Evolutionary conservation across 768 basidiomycete genomes (phyloP), one percentile per base, ranked within the genome.

Genomic region (Pleurotus ostreatus): DNA sequence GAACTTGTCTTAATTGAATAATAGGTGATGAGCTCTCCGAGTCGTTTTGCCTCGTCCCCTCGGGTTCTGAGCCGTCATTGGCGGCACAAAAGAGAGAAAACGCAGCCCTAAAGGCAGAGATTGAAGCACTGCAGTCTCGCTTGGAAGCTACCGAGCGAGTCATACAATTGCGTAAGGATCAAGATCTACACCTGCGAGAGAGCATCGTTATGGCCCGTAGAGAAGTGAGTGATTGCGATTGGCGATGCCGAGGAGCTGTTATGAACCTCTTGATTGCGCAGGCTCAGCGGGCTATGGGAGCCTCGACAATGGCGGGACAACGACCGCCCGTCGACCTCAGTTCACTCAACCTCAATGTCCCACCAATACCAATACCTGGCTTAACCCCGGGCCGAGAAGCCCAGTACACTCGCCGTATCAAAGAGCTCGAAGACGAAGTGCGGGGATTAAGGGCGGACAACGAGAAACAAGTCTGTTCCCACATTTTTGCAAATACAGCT

Each of bases 351-450:
- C 71, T 86, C 54, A 85, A 82, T 59, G 71, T 82, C 3, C 76
- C 83, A 4, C 67, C 82, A 40, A 65, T 80, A 34, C 74, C 79
- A 15, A 71, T 83, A 58, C 71, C 81, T 15, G 72, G 80, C 20
- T 69, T 82, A 57, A 77, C 74, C 57, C 70, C 78, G n/a, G 75
- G 78, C 26, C 77, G 84, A 43, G 60, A 83, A 65, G 72, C 79
- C 12, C 79, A 80, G 57, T 80, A 80, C 60, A 74, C 75, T 23
- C 78, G 81, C 22, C 80, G 86, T 55, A 82, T 91, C 56, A 84
- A 89, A 60, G 92, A 94, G 63, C 77, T 92, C 2, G 92, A 94
- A 63, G 91, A 92, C 46, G 92, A 94, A 59, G 69, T 88, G 15
- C 79, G 86, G 55, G 60, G 66, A 15, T 67, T 86, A 54, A 78